Conservation (phyloP, 495 filamentous ascomycete species). For the Trichoderma gamsii region DNA sequence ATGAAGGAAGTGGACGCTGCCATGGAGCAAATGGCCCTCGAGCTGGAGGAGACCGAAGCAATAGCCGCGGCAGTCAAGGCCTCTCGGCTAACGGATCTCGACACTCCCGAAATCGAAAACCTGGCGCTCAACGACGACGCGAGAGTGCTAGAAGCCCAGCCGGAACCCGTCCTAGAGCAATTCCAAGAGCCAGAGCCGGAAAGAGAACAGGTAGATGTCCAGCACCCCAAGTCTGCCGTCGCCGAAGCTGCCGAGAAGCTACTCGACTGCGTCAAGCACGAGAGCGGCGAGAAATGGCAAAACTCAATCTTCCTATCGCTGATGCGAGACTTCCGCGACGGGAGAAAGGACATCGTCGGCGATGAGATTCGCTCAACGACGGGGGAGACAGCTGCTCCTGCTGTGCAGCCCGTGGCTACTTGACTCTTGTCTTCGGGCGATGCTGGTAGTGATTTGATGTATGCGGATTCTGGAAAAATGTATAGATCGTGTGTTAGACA, state of each 20-base stretch:
- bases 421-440: neutral
- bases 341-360: conserved; percentile 18
- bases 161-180: neutral
- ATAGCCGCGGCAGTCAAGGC: neutral
- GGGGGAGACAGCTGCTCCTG: neutral
- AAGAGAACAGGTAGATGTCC: neutral
- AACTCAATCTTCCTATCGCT: conserved; percentile 70
- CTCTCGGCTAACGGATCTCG: neutral
- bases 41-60: conserved; percentile 10
- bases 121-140: neutral
- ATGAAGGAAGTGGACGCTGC: conserved; percentile 17
- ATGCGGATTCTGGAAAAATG: neutral
- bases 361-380: conserved; percentile 16
- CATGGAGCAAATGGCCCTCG: conserved; percentile 16
- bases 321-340: conserved; percentile 48
- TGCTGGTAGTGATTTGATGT: neutral
- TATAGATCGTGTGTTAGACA: neutral
- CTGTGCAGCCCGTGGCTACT: neutral
- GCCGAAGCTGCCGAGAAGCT: conserved; percentile 54
- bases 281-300: conserved; percentile 66
- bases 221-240: conserved; percentile 11
- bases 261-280: conserved; percentile 60
- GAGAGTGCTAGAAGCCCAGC: neutral
- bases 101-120: neutral
- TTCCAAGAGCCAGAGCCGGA: neutral